phyloP scores from a whole-genome alignment of 129 eudicot species.

The Escallonia rubra region DNA sequence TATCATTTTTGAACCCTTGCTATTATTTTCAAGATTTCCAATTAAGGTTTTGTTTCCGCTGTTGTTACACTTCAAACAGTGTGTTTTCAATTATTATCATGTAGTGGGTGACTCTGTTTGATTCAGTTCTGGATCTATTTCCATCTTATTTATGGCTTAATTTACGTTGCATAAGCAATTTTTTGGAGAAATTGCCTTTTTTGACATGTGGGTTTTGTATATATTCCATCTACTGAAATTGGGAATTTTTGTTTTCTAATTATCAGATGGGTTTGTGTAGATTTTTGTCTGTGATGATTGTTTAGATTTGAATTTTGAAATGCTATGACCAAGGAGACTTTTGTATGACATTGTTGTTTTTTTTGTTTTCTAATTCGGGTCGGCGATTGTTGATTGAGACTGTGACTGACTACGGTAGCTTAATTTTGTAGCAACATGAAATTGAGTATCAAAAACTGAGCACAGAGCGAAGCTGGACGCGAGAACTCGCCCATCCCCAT shows the following conservation, averaged over 20 bases:
- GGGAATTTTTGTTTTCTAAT: neutral
- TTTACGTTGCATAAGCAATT: too few species aligned
- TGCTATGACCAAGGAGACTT: too few species aligned
- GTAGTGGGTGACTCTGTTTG: neutral
- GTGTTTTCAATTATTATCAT: too few species aligned
- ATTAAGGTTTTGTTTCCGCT: neutral
- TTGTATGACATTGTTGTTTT: neutral
- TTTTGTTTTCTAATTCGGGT: neutral
- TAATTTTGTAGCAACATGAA: conserved; percentile 65
- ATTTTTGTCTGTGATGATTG: too few species aligned
- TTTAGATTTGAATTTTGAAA: too few species aligned
- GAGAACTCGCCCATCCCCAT: conserved; percentile 36
- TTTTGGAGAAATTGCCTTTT: too few species aligned
- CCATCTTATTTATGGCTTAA: neutral
- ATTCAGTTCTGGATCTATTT: neutral
- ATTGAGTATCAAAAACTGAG: conserved; percentile 61
- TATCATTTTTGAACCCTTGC: neutral
- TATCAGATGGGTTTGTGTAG: too few species aligned
- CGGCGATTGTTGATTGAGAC: conserved; percentile 5
- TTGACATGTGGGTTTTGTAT: too few species aligned
- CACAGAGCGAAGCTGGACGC: conserved; percentile 50
- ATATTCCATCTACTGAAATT: neutral
- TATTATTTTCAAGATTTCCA: neutral
- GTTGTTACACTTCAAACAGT: too few species aligned
- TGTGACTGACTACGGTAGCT: conserved; percentile 25